These are phyloP conservation scores for Nectriaceae sp. DNA, from an alignment of 2,329 filamentous ascomycete species.

Conservation along the genomic window DNA sequence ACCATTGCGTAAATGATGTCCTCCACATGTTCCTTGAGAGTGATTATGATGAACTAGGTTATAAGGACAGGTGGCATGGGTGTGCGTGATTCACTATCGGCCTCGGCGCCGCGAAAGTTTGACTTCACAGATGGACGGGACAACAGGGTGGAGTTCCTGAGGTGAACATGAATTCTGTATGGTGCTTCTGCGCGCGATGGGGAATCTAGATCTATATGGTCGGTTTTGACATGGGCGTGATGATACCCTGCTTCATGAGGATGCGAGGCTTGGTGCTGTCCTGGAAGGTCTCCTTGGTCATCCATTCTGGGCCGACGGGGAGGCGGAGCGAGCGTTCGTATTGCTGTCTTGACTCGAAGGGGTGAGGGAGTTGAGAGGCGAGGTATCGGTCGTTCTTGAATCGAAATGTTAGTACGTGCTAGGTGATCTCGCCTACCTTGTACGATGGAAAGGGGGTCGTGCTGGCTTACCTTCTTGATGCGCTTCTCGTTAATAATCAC, in stretches of 20 bases:
- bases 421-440: neutral
- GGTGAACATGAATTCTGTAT: neutral
- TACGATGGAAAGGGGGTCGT: neutral
- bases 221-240: conserved; percentile 85
- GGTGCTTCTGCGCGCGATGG: conserved; percentile 7
- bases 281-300: conserved; percentile 94
- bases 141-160: neutral
- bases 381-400: conserved; percentile 80
- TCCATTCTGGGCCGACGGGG: conserved; percentile 92
- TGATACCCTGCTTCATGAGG: conserved; percentile 86
- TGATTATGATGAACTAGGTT: neutral
- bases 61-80: neutral
- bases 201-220: conserved; percentile 33
- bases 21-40: neutral
- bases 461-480: conserved; percentile 71
- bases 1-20: neutral
- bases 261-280: conserved; percentile 85
- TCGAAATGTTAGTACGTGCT: conserved; percentile 4
- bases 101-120: neutral
- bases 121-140: neutral
- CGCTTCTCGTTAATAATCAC: conserved; percentile 94
- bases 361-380: conserved; percentile 79
- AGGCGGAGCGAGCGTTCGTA: conserved; percentile 87
- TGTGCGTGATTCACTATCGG: neutral
- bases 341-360: conserved; percentile 84